Conservation (phyloP, 192 early-diverging fungal genomes). For the Backusella macrospora region DNA sequence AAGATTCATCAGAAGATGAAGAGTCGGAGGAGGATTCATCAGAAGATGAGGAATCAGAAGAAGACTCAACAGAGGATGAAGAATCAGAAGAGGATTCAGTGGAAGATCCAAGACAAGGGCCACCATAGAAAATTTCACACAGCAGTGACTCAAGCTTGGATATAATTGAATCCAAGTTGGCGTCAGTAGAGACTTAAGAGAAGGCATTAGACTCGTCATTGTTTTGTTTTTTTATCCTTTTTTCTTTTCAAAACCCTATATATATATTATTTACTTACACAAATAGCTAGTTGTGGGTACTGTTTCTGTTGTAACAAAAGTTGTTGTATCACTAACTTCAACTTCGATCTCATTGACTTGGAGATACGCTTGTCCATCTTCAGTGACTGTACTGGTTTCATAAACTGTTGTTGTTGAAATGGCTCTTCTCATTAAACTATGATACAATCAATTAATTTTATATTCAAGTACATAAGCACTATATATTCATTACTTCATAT, state of each 20-base stretch:
- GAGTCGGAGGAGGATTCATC: neutral
- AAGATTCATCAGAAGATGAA: neutral
- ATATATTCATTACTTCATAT: neutral
- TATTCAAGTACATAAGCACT: neutral
- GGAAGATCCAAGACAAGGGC: neutral
- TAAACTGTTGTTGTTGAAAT: neutral
- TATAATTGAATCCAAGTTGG: neutral
- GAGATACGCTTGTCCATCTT: neutral
- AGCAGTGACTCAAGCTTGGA: neutral
- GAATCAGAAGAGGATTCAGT: neutral
- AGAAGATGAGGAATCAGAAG: neutral
- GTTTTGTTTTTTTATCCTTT: neutral
- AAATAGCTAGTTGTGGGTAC: neutral
- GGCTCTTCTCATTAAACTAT: neutral
- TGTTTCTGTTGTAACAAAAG: neutral
- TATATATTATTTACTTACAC: neutral
- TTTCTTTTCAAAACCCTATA: neutral
- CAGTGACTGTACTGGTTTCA: neutral
- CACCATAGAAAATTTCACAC: conserved; percentile 3
- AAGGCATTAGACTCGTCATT: neutral
- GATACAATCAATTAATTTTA: neutral
- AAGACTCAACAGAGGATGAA: neutral
- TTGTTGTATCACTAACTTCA: neutral
- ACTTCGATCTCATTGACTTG: neutral
- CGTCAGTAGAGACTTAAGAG: neutral